Evolutionary conservation across 495 filamentous ascomycete species (phyloP).

Genomic region (Xylaria venustula): DNA sequence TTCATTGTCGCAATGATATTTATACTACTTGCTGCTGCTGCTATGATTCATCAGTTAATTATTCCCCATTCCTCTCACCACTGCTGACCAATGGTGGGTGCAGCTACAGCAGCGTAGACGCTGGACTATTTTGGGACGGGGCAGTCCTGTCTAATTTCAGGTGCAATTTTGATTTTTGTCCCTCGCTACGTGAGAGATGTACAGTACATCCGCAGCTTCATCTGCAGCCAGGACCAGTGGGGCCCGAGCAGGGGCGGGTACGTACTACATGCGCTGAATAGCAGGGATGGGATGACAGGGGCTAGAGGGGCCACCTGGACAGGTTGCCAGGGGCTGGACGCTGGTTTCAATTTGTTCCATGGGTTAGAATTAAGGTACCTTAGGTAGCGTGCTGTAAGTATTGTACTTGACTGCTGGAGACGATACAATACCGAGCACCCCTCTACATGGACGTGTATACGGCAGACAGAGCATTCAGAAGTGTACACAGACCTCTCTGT

Average conservation of each 20-base stretch:
- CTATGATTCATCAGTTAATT: conserved; percentile 4
- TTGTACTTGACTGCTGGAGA: background rate
- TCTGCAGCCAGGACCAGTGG: background rate
- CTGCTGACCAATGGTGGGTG: conserved; percentile 7
- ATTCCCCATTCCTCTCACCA: background rate
- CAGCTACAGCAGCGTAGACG: background rate
- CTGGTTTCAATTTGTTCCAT: conserved; percentile 17
- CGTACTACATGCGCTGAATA: conserved; percentile 12
- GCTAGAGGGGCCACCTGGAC: background rate
- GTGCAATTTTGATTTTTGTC: conserved; percentile 12
- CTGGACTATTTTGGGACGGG: conserved; percentile 14
- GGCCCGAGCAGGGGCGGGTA: background rate
- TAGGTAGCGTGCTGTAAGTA: no score
- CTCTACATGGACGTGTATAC: no score
- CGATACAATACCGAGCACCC: background rate
- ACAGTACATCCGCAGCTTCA: conserved; percentile 7
- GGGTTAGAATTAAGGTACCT: background rate
- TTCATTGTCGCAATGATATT: background rate
- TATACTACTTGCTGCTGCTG: background rate
- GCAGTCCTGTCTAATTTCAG: conserved; percentile 18
- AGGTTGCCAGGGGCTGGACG: background rate
- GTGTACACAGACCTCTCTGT: no score
- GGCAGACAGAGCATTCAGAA: no score
- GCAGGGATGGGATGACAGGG: conserved; percentile 12
- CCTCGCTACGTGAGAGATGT: background rate